phyloP scores from a whole-genome alignment of 257 asterid genomes.

The Ocimum tenuiflorum region DNA sequence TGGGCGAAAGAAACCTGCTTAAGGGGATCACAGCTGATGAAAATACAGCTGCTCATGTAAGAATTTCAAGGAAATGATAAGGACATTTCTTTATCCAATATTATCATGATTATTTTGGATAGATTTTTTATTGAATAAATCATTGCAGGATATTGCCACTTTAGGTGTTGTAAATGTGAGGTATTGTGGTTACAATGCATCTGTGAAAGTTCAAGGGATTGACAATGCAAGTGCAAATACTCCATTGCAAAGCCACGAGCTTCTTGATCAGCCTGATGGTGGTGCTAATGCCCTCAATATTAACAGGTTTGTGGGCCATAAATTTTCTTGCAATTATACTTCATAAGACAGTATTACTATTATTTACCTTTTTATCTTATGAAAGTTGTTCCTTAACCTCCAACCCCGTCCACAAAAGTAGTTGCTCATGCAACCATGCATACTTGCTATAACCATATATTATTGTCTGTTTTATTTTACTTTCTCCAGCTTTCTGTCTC shows the following conservation, averaged over 20 bases:
- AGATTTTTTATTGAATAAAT: slow-evolving; percentile 4
- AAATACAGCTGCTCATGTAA: slow-evolving; percentile 90
- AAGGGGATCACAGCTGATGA: slow-evolving; percentile 97
- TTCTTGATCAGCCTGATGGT: slow-evolving; percentile 90
- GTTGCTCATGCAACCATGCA: slow-evolving; percentile 3
- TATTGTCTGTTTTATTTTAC: slow-evolving; percentile 1
- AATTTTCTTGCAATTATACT: background rate
- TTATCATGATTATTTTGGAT: slow-evolving; percentile 15
- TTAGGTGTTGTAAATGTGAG: slow-evolving; percentile 71
- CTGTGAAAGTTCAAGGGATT: slow-evolving; percentile 69
- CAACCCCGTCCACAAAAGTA: slow-evolving; percentile 1
- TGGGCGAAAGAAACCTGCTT: slow-evolving; percentile 80
- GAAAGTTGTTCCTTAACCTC: slow-evolving; percentile 12
- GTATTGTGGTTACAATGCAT: slow-evolving; percentile 72
- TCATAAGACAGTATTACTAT: background rate
- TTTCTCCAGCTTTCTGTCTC: slow-evolving; percentile 9
- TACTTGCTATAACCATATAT: slow-evolving; percentile 8
- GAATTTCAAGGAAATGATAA: slow-evolving; percentile 21
- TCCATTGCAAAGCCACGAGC: slow-evolving; percentile 48
- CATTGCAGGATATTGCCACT: slow-evolving; percentile 72
- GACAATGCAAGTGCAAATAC: slow-evolving; percentile 35
- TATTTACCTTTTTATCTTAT: background rate
- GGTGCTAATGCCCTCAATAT: slow-evolving; percentile 97
- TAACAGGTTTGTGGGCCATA: slow-evolving; percentile 50
- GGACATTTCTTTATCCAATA: background rate